Base-by-base conservation (phyloP, 2,329 filamentous ascomycete genomes). In the Xylariaceae sp. region DNA sequence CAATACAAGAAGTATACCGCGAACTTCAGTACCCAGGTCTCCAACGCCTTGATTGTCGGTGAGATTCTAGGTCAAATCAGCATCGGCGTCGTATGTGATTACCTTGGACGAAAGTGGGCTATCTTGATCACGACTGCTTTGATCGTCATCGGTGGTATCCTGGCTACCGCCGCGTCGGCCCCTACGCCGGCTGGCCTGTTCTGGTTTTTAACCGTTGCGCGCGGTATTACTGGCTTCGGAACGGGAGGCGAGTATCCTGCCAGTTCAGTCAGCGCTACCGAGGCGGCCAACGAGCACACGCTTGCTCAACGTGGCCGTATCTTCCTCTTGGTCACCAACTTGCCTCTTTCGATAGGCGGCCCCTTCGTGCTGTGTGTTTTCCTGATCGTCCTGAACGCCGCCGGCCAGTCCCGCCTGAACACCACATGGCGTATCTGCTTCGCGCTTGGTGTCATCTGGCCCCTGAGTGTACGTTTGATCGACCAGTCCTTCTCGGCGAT, bases 31-130 rank as follows among this genome's bases (percentile, higher is more conserved):
- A 57, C 55, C 0, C 55, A 54, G 30, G 48, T 57, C 5, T 51
- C 47, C 42, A 57, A 57, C n/a, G 55, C 55, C n/a, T 44, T 57
- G n/a, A 47, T 57, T n/a, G 51, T 57, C 2, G 55, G 55, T 11
- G 55, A 54, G 6, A 54, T 57, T 9, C 39, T 57, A 6, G 55
- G 55, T 7, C 51, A 54, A 8, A 34, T 57, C 32, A 51, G 48
- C 27, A 50, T 57, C 30, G 55, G 55, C 29, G 48, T 57, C 35
- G 51, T 51, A 2, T 54, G 51, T 27, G 55, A 57, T 40, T 54
- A 57, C 11, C 47, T 57, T 9, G 51, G 55, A 6, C 47, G 55
- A 40, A 57, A 57, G 49, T 54, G 55, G 51, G 55, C 51, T 37
- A 57, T 57, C 8, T 11, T 57, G 8, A 54, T 57, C 47, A 57